Evolutionary conservation across 257 asterid species (phyloP), one percentile per base, ranked within the genome.

Genomic region (Phtheirospermum japonicum): DNA sequence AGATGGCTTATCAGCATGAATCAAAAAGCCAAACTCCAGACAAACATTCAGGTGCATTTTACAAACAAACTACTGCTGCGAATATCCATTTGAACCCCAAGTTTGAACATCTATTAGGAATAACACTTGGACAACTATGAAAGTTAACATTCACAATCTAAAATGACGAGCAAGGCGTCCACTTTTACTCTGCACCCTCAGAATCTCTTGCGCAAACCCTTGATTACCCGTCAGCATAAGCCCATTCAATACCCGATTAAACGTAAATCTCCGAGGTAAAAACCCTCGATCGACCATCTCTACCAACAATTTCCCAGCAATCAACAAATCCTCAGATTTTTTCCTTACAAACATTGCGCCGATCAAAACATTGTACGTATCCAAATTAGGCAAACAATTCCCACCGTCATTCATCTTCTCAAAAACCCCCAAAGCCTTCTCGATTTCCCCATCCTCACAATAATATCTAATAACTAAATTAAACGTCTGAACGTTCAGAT

Each of bases 171-270:
- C 86, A 76, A 92, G 73, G 34, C 77, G 64, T 20, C 95, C 83
- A 68, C 61, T 61, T 73, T 66, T 71, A 77, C 88, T 82, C 65
- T 76, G 83, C 71, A 73, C 31, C 67, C 88, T 78, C 79, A 92
- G 72, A 62, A 92, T 87, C 76, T 89, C 85, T 59, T 74, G 88
- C 0, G 96, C 96, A 68, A 82, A 80, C 2, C 60, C 82, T 79
- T 92, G 99, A 73, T 89, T 92, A 57, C 99, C 97, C 26, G 97
- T 89, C 40, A 92, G 73, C 79, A 89, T 71, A 70, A 89, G 97
- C 59, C 97, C 99, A 58, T 87, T 89, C 31, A 89, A 70, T 17
- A 92, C 91, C 36, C 94, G 78, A 70, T 92, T 89, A 71, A 89
- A 79, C 34, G 85, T 92, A 72, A 85, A 82, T 52, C 67, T 86